Evolutionary conservation across 257 asterid species (phyloP), one percentile per base, ranked within the genome.

Genomic region (Solanum infundibuliforme): DNA sequence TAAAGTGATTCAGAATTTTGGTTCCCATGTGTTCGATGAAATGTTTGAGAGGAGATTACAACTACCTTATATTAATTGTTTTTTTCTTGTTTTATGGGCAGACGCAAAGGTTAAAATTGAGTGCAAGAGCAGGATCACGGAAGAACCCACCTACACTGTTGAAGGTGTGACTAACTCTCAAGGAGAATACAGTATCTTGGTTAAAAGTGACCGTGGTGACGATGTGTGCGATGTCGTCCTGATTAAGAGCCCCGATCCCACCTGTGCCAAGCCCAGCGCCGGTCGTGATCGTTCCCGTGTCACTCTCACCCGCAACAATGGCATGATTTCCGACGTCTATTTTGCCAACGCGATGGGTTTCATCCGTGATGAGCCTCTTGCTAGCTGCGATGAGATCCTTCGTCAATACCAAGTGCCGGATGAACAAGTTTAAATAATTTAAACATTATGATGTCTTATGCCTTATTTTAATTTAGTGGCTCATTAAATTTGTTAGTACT

Each of bases 281-380:
- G 96, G 95, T 1, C 93, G 96, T 10, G 95, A 94, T 86, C 87
- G 88, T 23, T 91, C 96, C 16, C 92, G 92, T 20, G 91, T 92
- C 38, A 88, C 89, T 89, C 93, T 92, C 41, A 94, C 95, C 69
- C 89, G 91, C 86, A 89, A 91, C 91, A 92, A 92, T 48, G 96
- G 96, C 77, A 90, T 94, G 92, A 52, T 9, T 72, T 86, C 92
- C 86, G 72, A 82, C 84, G 12, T 18, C 6, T 94, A 95, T 12
- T 87, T 46, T 5, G 96, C 94, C 36, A 94, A 94, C 10, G 84
- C 91, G 23, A 89, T 92, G 93, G 95, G 94, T 46, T 91, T 92
- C 91, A 89, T 89, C 68, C 87, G 58, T 83, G 74, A 83, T 11
- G 76, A 72, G 25, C 88, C 93, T 11, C 66, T 94, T 88, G 34